phyloP scores from a whole-genome alignment of 1,139 yeast species.

The Tardiomyces digboiensis region DNA sequence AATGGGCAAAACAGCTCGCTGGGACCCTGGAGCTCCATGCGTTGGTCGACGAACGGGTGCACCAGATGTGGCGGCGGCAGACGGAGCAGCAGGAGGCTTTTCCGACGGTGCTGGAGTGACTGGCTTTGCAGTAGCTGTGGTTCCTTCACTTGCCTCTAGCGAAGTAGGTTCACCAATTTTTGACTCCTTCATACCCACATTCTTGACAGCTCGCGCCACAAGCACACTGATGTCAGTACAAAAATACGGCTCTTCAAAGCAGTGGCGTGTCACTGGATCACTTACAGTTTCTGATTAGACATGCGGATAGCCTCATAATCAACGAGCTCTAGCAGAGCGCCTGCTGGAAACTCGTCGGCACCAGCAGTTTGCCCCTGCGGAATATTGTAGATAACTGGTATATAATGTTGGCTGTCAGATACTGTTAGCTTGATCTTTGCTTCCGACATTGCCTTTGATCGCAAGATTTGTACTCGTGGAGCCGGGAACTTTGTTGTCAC shows the following conservation, averaged over 20 bases:
- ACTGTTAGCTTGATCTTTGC: not conserved
- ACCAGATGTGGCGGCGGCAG: not conserved
- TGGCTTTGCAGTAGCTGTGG: not conserved
- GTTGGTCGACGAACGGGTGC: constrained; percentile 1
- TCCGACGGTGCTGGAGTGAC: not conserved
- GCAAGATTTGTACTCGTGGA: not conserved
- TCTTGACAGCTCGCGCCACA: not conserved
- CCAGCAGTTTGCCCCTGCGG: not conserved
- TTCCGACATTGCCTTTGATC: not conserved
- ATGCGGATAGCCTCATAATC: not conserved
- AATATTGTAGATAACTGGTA: constrained; percentile 1
- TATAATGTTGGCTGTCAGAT: constrained; percentile 3
- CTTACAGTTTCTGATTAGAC: constrained; percentile 1
- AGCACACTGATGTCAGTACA: not conserved
- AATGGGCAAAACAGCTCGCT: constrained; percentile 50
- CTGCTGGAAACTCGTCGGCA: constrained; percentile 1
- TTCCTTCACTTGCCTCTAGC: not conserved
- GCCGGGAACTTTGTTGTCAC: not conserved
- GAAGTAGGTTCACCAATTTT: constrained; percentile 1
- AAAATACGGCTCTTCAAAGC: not conserved
- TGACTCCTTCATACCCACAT: not conserved
- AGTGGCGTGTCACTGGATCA: constrained; percentile 1
- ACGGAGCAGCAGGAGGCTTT: constrained; percentile 2
- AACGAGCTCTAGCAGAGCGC: constrained; percentile 4
- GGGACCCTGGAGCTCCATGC: constrained; percentile 1